A percentile compares a stretch with the other conserved stretches of the same genome.
These are phyloP conservation scores for Moesziomyces sp. DNA, from an alignment of 1,284 basidiomycete genomes.

Conservation along the genomic window DNA sequence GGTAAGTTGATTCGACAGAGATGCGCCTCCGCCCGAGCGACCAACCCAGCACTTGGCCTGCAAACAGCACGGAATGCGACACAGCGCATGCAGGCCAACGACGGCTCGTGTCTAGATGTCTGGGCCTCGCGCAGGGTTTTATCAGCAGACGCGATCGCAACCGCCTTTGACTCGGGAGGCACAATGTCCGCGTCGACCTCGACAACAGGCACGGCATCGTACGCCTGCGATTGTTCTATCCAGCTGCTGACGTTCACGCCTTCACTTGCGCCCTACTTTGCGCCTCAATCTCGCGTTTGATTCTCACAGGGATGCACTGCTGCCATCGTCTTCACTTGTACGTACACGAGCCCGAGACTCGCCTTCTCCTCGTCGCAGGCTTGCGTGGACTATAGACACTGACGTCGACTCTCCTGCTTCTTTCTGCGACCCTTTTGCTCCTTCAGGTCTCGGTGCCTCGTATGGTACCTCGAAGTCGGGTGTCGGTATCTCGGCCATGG, in stretches of 20 bases:
- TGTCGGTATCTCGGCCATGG: slow-evolving; percentile 95
- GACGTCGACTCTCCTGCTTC: background rate
- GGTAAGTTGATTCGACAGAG: slow-evolving; percentile 72
- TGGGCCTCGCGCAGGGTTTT: too few relatives aligned
- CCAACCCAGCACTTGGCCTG: background rate
- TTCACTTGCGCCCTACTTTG: background rate
- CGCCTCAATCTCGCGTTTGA: slow-evolving; percentile 24
- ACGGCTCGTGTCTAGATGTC: too few relatives aligned
- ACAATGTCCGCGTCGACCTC: too few relatives aligned
- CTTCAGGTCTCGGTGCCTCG: slow-evolving; percentile 83
- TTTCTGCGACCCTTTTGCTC: background rate
- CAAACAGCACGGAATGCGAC: too few relatives aligned
- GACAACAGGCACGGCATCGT: too few relatives aligned
- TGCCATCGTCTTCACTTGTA: slow-evolving; percentile 97
- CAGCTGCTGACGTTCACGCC: background rate
- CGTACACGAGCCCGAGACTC: slow-evolving; percentile 68
- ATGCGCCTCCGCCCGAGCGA: background rate
- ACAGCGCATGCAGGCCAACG: too few relatives aligned
- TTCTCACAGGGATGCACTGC: slow-evolving; percentile 83
- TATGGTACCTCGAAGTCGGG: slow-evolving; percentile 97
- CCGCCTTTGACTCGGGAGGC: too few relatives aligned
- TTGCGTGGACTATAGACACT: background rate
- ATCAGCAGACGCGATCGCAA: too few relatives aligned
- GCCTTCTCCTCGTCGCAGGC: background rate
- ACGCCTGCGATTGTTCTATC: too few relatives aligned